These are phyloP conservation scores for Striga asiatica DNA, from an alignment of 257 asterid genomes.

Conservation along the genomic window DNA sequence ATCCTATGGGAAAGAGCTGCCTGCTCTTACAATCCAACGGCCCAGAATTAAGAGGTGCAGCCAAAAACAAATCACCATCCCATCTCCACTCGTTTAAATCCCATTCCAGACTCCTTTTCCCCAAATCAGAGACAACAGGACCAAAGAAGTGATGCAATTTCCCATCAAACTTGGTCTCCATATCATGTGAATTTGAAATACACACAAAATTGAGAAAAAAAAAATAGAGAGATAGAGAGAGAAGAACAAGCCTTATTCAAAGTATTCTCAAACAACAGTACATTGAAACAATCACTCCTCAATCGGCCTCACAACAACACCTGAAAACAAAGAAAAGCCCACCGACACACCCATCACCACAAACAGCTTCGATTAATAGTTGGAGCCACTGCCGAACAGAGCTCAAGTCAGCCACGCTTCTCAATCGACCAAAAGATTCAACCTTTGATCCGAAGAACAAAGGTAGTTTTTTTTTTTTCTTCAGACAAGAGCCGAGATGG, in stretches of 20 bases:
- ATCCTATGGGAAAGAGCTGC: constrained; percentile 43
- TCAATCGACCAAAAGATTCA: constrained; percentile 4
- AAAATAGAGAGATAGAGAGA: too few species aligned
- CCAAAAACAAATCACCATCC: constrained; percentile 79
- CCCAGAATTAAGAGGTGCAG: constrained; percentile 37
- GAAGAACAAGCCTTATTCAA: too few species aligned
- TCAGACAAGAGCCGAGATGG: constrained; percentile 12
- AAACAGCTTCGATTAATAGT: constrained; percentile 9
- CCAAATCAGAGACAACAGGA: constrained; percentile 42
- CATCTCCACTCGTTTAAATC: constrained; percentile 83
- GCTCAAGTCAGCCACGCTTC: neutral
- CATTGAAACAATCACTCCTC: constrained; percentile 17
- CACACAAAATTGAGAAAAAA: neutral
- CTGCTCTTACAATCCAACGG: constrained; percentile 54
- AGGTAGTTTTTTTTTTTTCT: neutral
- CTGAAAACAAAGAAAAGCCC: constrained; percentile 24
- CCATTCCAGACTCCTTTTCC: constrained; percentile 68
- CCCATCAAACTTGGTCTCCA: constrained; percentile 32
- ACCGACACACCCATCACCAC: constrained; percentile 23
- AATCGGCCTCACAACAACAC: constrained; percentile 24
- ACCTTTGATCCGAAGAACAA: constrained; percentile 8
- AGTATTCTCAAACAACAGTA: too few species aligned
- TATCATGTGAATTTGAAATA: neutral
- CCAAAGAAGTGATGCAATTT: constrained; percentile 28
- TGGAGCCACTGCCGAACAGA: constrained; percentile 2